Evolutionary conservation across 2,329 filamentous ascomycete species (phyloP).

Genomic region (Fonsecaea monophora): DNA sequence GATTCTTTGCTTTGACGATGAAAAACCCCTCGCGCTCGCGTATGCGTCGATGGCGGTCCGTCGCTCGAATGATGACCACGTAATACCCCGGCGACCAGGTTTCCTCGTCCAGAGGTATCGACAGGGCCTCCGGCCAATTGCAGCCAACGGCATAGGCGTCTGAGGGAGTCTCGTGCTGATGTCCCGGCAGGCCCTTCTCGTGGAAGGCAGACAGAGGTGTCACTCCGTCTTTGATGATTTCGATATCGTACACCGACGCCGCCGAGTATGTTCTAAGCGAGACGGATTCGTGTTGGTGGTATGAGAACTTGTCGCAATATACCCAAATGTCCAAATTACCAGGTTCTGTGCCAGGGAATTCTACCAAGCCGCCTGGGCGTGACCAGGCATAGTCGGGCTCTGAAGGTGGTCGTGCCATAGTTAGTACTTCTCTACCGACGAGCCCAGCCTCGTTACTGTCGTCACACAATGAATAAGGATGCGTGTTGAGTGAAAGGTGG

Average conservation of each 20-base stretch:
- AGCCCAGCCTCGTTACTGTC: too few relatives aligned
- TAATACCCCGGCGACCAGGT: slow-evolving; percentile 4
- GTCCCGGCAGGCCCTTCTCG: not conserved
- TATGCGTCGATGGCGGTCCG: not conserved
- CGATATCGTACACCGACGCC: not conserved
- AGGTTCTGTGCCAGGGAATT: not conserved
- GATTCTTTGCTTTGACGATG: slow-evolving; percentile 4
- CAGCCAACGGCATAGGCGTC: slow-evolving; percentile 6
- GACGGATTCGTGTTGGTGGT: not conserved
- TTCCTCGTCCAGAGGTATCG: slow-evolving; percentile 7
- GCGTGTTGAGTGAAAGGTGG: too few relatives aligned
- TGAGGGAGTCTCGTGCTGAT: not conserved
- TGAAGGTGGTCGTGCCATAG: not conserved
- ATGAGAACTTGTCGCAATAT: slow-evolving; percentile 6
- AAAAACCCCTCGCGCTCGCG: slow-evolving; percentile 15
- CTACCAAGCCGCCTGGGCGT: not conserved
- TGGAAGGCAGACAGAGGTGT: not conserved
- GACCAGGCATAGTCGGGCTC: slow-evolving; percentile 8
- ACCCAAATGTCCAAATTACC: not conserved
- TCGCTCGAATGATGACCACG: slow-evolving; percentile 8
- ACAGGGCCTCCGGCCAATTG: slow-evolving; percentile 6
- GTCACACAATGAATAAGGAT: too few relatives aligned
- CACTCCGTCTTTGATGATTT: not conserved
- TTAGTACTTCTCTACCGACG: too few relatives aligned
- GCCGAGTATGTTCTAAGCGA: not conserved